Evolutionary conservation across 1,139 yeast species (phyloP), one percentile per base, ranked within the genome.

Genomic region (Pichia sp.): DNA sequence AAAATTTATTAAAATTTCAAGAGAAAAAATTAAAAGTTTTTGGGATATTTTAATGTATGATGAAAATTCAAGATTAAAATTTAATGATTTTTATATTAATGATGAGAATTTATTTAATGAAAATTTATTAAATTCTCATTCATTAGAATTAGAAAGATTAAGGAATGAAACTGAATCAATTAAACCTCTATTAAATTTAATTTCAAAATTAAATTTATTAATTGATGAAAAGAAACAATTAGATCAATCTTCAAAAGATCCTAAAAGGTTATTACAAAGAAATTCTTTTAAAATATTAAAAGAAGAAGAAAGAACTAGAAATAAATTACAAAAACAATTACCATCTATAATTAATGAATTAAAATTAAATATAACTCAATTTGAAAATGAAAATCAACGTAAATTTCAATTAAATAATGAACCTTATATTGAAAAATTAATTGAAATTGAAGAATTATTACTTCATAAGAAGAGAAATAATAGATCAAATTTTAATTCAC

Each of bases 241-340:
- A 35, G 80, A 73, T 39, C 82, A 79, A 52, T 79, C 94, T 5
- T 76, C 86, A 1, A 82, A 80, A 55, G 95, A 92, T 59, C 81
- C 96, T 0, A 80, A 94, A 0, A 71, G 97, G 50, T 69, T 90
- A 36, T 66, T 85, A 42, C 76, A 85, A 50, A 78, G 86, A 56
- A 82, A 87, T 52, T 84, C 92, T 3, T 90, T 94, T 53, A 81
- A 81, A 50, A 82, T 89, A 27, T 66, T 90, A 45, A 71, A 86
- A 49, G 76, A 83, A 50, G 97, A 92, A 61, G 96, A 89, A 57
- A 82, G 76, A 57, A 70, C 80, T 37, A 70, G 97, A 43, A 82
- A 83, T 55, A 74, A 75, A 46, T 70, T 90, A 6, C 68, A 78
- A 28, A 80, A 79, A 56, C 75, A 75, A 53, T 67, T 87, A 56